phyloP scores from a whole-genome alignment of 371 early-diverging fungal genomes.

The Quaeritorhiza haematococci region DNA sequence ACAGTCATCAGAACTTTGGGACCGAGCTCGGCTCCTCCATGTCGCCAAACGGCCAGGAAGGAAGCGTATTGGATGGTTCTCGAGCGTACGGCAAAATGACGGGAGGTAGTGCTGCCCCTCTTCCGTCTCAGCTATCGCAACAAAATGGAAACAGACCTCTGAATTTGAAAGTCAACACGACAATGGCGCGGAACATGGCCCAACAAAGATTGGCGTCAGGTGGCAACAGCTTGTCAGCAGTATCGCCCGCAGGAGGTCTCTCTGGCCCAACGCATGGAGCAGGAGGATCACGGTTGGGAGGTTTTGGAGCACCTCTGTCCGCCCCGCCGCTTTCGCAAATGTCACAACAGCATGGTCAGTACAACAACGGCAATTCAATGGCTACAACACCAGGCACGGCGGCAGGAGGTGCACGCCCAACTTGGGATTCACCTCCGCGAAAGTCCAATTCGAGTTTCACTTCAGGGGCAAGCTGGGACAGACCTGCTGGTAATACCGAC shows the following conservation, averaged over 20 bases:
- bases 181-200: too few species aligned
- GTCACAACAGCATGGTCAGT: background rate
- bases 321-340: background rate
- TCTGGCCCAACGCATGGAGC: constrained; percentile 1
- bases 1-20: too few species aligned
- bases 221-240: background rate
- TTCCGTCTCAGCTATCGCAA: too few species aligned
- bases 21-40: too few species aligned
- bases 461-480: constrained; percentile 19
- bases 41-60: too few species aligned
- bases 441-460: constrained; percentile 9
- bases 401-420: background rate
- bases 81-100: too few species aligned
- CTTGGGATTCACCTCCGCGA: constrained; percentile 25
- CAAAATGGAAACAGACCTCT: too few species aligned
- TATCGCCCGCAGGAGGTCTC: background rate
- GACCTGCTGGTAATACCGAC: background rate
- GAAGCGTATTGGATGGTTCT: too few species aligned
- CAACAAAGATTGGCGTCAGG: too few species aligned
- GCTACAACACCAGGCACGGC: background rate
- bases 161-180: too few species aligned
- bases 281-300: background rate
- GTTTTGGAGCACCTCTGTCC: background rate
- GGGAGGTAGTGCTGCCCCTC: too few species aligned
- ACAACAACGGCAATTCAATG: background rate